Percentiles rank a stretch among this genome's conserved stretches.
These are phyloP conservation scores for Nemania sp. DNA, from an alignment of 2,329 filamentous ascomycete species.

Conservation along the genomic window DNA sequence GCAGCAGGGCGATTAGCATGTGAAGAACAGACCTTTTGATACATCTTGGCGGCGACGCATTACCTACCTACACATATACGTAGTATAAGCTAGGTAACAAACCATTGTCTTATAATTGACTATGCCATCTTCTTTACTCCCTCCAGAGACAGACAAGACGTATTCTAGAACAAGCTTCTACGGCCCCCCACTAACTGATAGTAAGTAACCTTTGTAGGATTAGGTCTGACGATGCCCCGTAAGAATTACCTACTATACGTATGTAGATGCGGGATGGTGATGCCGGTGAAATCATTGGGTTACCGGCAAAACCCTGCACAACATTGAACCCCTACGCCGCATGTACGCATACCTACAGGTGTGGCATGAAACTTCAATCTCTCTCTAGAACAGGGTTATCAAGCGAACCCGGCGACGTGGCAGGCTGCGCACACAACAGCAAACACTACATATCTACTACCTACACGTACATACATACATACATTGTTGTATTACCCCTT, in stretches of 20 bases:
- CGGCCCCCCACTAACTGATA: not conserved
- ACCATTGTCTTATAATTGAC: not conserved
- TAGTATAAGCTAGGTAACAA: not conserved
- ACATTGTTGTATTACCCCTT: too few relatives aligned
- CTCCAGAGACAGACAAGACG: not conserved
- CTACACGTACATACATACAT: not conserved
- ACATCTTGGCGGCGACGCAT: not conserved
- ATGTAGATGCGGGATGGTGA: not conserved
- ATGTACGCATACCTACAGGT: not conserved
- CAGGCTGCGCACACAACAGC: slow-evolving; percentile 1
- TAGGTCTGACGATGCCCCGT: not conserved
- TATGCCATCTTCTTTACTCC: slow-evolving; percentile 7
- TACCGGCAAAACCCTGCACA: not conserved
- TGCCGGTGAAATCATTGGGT: not conserved
- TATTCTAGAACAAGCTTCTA: slow-evolving; percentile 9
- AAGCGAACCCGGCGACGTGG: slow-evolving; percentile 14
- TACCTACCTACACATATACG: too few relatives aligned
- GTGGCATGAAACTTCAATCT: not conserved
- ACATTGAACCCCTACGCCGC: not conserved
- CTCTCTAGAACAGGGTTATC: too few relatives aligned
- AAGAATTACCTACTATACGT: not conserved
- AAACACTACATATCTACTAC: slow-evolving; percentile 13
- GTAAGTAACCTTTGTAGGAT: not conserved
- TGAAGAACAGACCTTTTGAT: slow-evolving; percentile 6
- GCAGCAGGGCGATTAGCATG: slow-evolving; percentile 7